Percentiles rank a stretch among this genome's conserved stretches.
These are phyloP conservation scores for Monilinia vaccinii-corymbosi DNA, from an alignment of 2,329 filamentous ascomycete species.

Conservation along the genomic window DNA sequence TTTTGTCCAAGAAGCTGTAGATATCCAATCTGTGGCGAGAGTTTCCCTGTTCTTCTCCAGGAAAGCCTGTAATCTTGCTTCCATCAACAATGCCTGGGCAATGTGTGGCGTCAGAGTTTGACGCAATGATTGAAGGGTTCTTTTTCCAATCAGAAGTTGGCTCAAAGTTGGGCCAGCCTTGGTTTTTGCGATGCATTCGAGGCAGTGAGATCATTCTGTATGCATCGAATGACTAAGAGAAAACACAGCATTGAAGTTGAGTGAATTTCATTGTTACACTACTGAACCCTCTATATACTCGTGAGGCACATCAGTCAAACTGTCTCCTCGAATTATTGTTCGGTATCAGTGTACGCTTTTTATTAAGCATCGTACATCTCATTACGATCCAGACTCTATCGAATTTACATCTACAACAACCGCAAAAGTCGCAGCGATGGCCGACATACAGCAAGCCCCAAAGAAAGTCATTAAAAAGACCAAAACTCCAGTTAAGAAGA, in stretches of 20 bases:
- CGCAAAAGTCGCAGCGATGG: background rate
- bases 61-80: slow-evolving; percentile 1
- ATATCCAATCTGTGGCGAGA: background rate
- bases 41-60: slow-evolving; percentile 3
- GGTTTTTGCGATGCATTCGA: background rate
- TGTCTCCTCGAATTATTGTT: slow-evolving; percentile 4
- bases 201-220: slow-evolving; percentile 6
- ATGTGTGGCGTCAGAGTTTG: slow-evolving; percentile 1
- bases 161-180: background rate
- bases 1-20: background rate
- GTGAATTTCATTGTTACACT: background rate
- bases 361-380: background rate
- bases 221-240: slow-evolving; percentile 2
- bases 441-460: slow-evolving; percentile 8
- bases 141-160: slow-evolving; percentile 2
- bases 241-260: background rate
- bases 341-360: slow-evolving; percentile 7
- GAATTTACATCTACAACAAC: background rate
- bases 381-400: background rate
- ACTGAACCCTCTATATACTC: slow-evolving; percentile 4
- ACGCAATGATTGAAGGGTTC: slow-evolving; percentile 4
- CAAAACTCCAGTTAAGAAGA: slow-evolving; percentile 9
- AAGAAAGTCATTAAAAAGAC: slow-evolving; percentile 9
- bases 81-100: background rate
- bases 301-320: background rate